Percentiles rank a stretch among this genome's conserved stretches.
phyloP scores from a whole-genome alignment of 352 stramenopile species.

The Thalassiosira hispida region DNA sequence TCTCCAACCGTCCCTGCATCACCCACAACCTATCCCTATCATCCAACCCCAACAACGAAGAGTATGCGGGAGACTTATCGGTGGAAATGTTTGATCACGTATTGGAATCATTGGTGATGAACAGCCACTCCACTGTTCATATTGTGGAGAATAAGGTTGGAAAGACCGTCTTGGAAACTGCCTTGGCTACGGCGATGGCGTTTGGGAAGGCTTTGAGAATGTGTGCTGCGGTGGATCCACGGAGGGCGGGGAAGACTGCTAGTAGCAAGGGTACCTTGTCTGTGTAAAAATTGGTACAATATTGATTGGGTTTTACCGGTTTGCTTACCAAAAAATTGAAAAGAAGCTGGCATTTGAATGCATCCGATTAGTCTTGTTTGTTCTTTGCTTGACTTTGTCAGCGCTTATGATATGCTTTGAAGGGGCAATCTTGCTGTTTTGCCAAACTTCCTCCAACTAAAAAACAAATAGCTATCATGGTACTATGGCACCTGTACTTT shows the following conservation, averaged over 20 bases:
- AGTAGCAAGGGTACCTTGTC: constrained; percentile 84
- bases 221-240: constrained; percentile 73
- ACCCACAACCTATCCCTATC: constrained; percentile 89
- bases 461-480: too few relatives aligned
- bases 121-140: constrained; percentile 91
- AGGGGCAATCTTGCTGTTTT: too few relatives aligned
- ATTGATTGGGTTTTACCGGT: too few relatives aligned
- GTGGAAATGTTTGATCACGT: constrained; percentile 96
- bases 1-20: constrained; percentile 92
- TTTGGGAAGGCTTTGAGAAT: constrained; percentile 70
- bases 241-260: constrained; percentile 72
- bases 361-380: too few relatives aligned
- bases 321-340: too few relatives aligned
- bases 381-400: too few relatives aligned
- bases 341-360: too few relatives aligned
- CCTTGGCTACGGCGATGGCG: constrained; percentile 61
- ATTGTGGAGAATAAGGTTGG: constrained; percentile 73
- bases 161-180: constrained; percentile 49
- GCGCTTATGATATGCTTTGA: too few relatives aligned
- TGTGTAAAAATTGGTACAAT: constrained; percentile 53
- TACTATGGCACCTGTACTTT: too few relatives aligned
- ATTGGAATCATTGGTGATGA: constrained; percentile 92
- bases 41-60: constrained; percentile 63
- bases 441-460: too few relatives aligned
- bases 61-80: constrained; percentile 88